Percentiles rank a stretch among this genome's conserved stretches.
Conservation (phyloP, 2,329 filamentous ascomycete genomes). For the Colletotrichum magnum region DNA sequence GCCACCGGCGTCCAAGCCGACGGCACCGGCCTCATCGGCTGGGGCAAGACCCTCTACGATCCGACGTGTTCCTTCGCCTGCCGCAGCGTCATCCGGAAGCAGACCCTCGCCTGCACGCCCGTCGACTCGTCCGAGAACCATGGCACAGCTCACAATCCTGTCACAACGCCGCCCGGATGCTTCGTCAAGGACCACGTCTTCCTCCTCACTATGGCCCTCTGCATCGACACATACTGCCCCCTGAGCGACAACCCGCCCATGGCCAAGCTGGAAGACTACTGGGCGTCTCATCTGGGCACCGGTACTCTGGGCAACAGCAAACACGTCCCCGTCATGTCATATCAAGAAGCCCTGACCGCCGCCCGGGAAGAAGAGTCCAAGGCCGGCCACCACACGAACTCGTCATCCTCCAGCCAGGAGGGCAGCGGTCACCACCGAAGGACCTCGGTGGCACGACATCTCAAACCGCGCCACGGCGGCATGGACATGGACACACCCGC, state of each 20-base stretch:
- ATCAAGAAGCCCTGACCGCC: slow-evolving; percentile 10
- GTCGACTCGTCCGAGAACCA: slow-evolving; percentile 15
- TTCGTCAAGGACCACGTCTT: slow-evolving; percentile 46
- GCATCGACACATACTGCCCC: slow-evolving; percentile 45
- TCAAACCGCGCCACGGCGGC: slow-evolving; percentile 39
- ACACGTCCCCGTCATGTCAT: slow-evolving; percentile 33
- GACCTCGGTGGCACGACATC: neutral
- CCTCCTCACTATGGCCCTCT: slow-evolving; percentile 45
- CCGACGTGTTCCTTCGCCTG: slow-evolving; percentile 50
- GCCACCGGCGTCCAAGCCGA: slow-evolving; percentile 9
- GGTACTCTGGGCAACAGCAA: slow-evolving; percentile 33
- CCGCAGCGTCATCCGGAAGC: slow-evolving; percentile 42
- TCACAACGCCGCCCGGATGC: slow-evolving; percentile 44
- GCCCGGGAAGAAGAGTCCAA: slow-evolving; percentile 44
- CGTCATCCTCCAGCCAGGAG: neutral
- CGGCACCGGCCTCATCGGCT: slow-evolving; percentile 37
- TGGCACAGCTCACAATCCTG: slow-evolving; percentile 31
- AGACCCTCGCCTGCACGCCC: slow-evolving; percentile 44
- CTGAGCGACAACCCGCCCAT: slow-evolving; percentile 6
- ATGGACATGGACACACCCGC: slow-evolving; percentile 20
- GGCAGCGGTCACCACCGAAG: neutral
- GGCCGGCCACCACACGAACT: slow-evolving; percentile 17
- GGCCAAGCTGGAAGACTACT: slow-evolving; percentile 20
- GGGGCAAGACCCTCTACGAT: slow-evolving; percentile 34
- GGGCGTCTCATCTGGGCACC: slow-evolving; percentile 23